These are phyloP conservation scores for Wickerhamiella shivajii DNA, from an alignment of 805 yeast species.

Conservation along the genomic window DNA sequence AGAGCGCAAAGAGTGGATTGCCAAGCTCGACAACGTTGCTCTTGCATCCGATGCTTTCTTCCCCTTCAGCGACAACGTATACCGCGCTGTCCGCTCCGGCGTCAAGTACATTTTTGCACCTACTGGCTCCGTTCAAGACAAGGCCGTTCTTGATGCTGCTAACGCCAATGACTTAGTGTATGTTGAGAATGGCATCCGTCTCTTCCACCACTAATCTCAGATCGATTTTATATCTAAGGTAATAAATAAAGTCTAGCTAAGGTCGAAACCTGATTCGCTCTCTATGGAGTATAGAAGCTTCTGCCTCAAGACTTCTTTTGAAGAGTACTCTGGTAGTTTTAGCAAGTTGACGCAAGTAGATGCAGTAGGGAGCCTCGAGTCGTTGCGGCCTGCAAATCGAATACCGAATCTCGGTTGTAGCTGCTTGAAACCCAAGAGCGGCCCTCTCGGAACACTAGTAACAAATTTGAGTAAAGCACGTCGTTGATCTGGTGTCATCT, in stretches of 20 bases:
- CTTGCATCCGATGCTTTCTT: conserved; percentile 96
- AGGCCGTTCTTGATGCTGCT: conserved; percentile 91
- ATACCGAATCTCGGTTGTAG: conserved; percentile 72
- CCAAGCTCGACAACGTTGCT: conserved; percentile 71
- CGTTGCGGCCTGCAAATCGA: conserved; percentile 43
- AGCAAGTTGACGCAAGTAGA: conserved; percentile 85
- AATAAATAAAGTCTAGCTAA: conserved; percentile 20
- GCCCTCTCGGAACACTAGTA: conserved; percentile 85
- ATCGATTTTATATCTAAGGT: neutral
- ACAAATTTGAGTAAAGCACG: conserved; percentile 67
- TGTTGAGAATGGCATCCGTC: conserved; percentile 92
- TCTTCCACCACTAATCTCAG: conserved; percentile 79
- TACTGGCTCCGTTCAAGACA: conserved; percentile 94
- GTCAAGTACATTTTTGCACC: conserved; percentile 95
- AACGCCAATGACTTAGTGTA: conserved; percentile 81
- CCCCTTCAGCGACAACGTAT: conserved; percentile 99
- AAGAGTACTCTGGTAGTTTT: conserved; percentile 68
- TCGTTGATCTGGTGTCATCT: conserved; percentile 48
- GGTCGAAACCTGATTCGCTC: conserved; percentile 76
- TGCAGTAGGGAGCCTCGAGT: conserved; percentile 66
- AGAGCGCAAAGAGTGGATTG: conserved; percentile 81
- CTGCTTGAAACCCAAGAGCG: conserved; percentile 69
- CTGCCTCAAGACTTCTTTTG: conserved; percentile 39
- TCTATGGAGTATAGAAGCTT: conserved; percentile 69
- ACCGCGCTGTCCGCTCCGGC: conserved; percentile 94